phyloP scores from a whole-genome alignment of 352 stramenopile genomes.

The Globisporangium orthogonon region DNA sequence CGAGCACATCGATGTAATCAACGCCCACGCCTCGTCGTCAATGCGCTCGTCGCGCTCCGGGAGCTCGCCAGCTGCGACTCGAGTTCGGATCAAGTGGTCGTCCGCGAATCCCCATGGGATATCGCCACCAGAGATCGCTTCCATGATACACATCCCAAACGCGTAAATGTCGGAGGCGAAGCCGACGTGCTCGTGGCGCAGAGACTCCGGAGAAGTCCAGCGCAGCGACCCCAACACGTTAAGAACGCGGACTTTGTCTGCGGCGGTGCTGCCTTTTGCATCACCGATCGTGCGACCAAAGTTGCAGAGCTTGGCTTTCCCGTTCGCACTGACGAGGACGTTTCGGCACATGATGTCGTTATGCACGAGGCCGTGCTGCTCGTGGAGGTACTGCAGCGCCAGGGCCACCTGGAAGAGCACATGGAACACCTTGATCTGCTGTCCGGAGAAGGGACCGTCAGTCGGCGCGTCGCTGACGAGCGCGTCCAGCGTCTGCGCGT shows the following conservation, averaged over 20 bases:
- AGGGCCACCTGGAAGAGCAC: conserved; percentile 42
- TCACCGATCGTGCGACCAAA: background rate
- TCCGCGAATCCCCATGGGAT: conserved; percentile 52
- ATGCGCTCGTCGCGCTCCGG: conserved; percentile 27
- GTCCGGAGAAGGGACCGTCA: background rate
- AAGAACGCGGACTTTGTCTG: background rate
- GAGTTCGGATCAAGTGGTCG: conserved; percentile 33
- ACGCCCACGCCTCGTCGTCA: conserved; percentile 34
- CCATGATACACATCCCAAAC: conserved; percentile 59
- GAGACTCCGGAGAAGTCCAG: conserved; percentile 50
- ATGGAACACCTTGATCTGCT: conserved; percentile 13
- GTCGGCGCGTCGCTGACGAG: conserved; percentile 27
- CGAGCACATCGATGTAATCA: conserved; percentile 55
- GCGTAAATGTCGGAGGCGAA: conserved; percentile 44
- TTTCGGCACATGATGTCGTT: conserved; percentile 48
- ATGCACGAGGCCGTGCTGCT: conserved; percentile 30
- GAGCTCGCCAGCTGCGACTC: conserved; percentile 34
- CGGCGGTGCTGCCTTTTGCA: background rate
- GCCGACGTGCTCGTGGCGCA: conserved; percentile 9
- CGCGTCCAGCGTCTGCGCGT: conserved; percentile 45
- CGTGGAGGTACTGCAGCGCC: conserved; percentile 51
- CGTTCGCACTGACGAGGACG: conserved; percentile 53
- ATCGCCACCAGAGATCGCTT: conserved; percentile 41
- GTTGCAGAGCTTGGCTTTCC: conserved; percentile 48
- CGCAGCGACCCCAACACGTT: conserved; percentile 20